These are phyloP conservation scores for Quercus cerris DNA, from an alignment of 306 rosid species.

Conservation along the genomic window DNA sequence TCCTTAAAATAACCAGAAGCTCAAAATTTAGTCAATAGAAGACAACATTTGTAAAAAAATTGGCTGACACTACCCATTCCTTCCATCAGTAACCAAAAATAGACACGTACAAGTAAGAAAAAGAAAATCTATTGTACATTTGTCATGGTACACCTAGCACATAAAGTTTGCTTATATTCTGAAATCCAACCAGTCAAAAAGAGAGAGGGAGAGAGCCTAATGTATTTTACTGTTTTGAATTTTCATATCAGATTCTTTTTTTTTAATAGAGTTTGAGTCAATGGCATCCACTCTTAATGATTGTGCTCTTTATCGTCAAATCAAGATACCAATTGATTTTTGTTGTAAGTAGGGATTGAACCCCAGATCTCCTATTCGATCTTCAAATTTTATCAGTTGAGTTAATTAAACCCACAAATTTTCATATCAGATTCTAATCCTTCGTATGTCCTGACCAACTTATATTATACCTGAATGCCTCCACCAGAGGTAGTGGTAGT, in stretches of 20 bases:
- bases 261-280: too few relatives aligned
- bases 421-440: background rate
- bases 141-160: background rate
- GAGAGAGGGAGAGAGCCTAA: background rate
- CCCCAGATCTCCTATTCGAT: too few relatives aligned
- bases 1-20: too few relatives aligned
- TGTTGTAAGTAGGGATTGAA: too few relatives aligned
- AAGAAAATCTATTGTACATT: background rate
- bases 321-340: too few relatives aligned
- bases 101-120: background rate
- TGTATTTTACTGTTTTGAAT: background rate
- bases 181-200: background rate
- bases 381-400: too few relatives aligned
- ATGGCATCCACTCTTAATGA: too few relatives aligned
- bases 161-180: background rate
- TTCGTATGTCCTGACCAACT: background rate
- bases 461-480: slow-evolving; percentile 15
- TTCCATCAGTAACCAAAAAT: background rate
- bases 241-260: too few relatives aligned
- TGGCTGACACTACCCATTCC: background rate
- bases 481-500: slow-evolving; percentile 8
- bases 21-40: background rate
- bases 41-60: background rate
- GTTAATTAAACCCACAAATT: too few relatives aligned
- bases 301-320: too few relatives aligned